phyloP scores from a whole-genome alignment of 2,329 filamentous ascomycete genomes.

The Lachnellula arida region DNA sequence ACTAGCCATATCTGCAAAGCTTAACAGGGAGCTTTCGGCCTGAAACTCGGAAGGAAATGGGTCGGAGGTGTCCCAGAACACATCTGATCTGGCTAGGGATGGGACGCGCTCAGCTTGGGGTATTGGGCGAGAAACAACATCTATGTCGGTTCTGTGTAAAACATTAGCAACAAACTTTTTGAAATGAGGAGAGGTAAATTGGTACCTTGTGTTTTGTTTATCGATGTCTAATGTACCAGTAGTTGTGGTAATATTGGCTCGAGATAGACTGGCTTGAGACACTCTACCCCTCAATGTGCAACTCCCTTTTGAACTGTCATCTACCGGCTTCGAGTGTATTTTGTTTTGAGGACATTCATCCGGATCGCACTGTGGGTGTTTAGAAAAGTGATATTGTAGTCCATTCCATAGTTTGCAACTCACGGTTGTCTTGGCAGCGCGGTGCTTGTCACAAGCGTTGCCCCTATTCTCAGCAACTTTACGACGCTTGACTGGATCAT shows the following conservation, averaged over 20 bases:
- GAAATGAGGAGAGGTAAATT: neutral
- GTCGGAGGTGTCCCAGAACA: slow-evolving; percentile 3
- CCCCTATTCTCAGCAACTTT: slow-evolving; percentile 20
- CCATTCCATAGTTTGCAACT: neutral
- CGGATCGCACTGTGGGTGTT: slow-evolving; percentile 13
- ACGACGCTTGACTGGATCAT: slow-evolving; percentile 18
- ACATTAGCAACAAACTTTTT: neutral
- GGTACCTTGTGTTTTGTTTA: neutral
- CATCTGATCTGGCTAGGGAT: neutral
- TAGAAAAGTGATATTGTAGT: neutral
- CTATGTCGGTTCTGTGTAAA: neutral
- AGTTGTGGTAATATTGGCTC: neutral
- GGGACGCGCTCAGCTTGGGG: neutral
- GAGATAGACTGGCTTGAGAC: neutral
- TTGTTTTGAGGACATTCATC: slow-evolving; percentile 15
- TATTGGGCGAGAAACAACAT: neutral
- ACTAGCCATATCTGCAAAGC: neutral
- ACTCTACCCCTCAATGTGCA: neutral
- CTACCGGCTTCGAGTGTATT: slow-evolving; percentile 5
- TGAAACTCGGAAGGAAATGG: neutral
- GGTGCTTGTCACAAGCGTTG: slow-evolving; percentile 20
- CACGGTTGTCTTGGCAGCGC: slow-evolving; percentile 15
- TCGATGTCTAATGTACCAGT: neutral
- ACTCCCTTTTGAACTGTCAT: neutral
- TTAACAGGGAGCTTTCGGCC: neutral